These are phyloP conservation scores for Ensete ventricosum DNA, from an alignment of 176 grass and related monocot genomes.

Conservation along the genomic window DNA sequence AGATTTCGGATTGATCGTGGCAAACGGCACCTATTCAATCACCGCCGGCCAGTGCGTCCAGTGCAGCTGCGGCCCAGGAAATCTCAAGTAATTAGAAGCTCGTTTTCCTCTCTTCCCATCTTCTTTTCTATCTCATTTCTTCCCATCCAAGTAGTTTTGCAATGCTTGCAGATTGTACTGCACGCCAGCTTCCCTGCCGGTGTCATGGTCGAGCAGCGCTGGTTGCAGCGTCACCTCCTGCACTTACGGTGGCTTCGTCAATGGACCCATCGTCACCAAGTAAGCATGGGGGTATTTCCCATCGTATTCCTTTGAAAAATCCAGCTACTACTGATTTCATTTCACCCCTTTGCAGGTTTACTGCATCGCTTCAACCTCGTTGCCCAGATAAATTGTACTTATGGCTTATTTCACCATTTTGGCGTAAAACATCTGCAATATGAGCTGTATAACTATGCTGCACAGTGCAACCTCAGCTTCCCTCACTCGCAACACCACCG, in stretches of 20 bases:
- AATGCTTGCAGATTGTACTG: slow-evolving; percentile 49
- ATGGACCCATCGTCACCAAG: slow-evolving; percentile 60
- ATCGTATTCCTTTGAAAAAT: not conserved
- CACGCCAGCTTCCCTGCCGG: slow-evolving; percentile 57
- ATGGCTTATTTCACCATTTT: not conserved
- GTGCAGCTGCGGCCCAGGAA: slow-evolving; percentile 79
- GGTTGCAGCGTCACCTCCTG: slow-evolving; percentile 80
- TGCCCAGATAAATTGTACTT: slow-evolving; percentile 43
- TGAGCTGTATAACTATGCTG: not conserved
- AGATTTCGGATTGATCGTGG: slow-evolving; percentile 59
- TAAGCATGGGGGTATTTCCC: slow-evolving; percentile 9
- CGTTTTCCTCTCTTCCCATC: not conserved
- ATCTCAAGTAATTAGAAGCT: slow-evolving; percentile 40
- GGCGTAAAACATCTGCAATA: not conserved
- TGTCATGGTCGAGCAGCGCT: slow-evolving; percentile 45
- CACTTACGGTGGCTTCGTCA: slow-evolving; percentile 62
- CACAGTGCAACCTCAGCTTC: slow-evolving; percentile 48
- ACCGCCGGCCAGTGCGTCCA: slow-evolving; percentile 69
- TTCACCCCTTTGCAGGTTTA: slow-evolving; percentile 36
- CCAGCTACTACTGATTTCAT: not conserved
- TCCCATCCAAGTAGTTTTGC: not conserved
- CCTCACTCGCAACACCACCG: slow-evolving; percentile 46
- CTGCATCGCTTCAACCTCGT: slow-evolving; percentile 43
- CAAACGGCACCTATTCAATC: slow-evolving; percentile 70
- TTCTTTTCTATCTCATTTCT: not conserved